Base-by-base conservation (phyloP, 257 asterid species). In the Solanum rostratum region DNA sequence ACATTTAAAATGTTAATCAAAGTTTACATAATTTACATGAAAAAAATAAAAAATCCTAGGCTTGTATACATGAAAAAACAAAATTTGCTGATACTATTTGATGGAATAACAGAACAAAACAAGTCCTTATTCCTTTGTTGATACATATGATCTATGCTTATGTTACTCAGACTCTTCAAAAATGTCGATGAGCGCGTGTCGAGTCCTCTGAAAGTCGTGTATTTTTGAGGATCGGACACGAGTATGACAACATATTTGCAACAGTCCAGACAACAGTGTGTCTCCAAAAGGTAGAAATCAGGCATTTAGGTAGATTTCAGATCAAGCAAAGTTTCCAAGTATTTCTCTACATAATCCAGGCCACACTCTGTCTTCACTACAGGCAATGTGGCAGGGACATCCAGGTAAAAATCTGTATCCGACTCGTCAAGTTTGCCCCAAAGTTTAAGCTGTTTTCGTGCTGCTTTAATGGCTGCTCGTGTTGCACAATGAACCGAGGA, bases 401-500 rank as follows among this genome's bases (percentile, higher is more conserved):
- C 91, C 87, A 93, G 80, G 82, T 88, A 82, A 83, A 93, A 93
- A 18, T 73, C 37, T 14, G 84, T 27, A 74, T 92, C 93, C 2
- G 84, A 66, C 85, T 85, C 95, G 46, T 90, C 89, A 14, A 63
- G 83, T 37, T 82, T 90, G 41, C 92, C 92, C 98, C 97, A 93
- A 37, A 85, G 68, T 53, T 85, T 87, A 37, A 90, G 90, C 81
- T 95, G 95, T 81, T 88, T 92, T 53, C 97, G 84, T 7, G 97
- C 98, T 81, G 86, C 96, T 65, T 85, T 91, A 81, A 95, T 89
- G 73, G 97, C 98, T 52, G 95, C 96, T 83, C 95, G 88, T 2
- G 93, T 88, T 15, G 98, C 98, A 69, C 98, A 95, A 85, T 93
- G 93, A 84, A 92, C 93, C 1, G 98, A 92, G 85, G 87, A 94